Evolutionary conservation across 2,329 filamentous ascomycete genomes (phyloP).

Genomic region (Xylaria sp.): DNA sequence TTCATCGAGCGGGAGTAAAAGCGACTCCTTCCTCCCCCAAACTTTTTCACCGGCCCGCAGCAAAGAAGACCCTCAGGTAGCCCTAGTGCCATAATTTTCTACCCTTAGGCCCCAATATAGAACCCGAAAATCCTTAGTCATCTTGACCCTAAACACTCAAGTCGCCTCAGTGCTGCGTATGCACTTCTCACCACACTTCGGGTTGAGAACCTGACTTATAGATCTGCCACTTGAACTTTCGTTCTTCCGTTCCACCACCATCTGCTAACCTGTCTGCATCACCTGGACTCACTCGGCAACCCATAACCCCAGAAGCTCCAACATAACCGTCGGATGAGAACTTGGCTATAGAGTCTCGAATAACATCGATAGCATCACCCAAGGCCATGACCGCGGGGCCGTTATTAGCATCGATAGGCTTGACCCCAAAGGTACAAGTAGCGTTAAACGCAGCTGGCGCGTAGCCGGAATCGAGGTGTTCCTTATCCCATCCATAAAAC

Average conservation of each 20-base stretch:
- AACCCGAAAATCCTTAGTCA: background rate
- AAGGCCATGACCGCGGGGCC: background rate
- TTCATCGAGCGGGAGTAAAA: too few relatives aligned
- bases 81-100: background rate
- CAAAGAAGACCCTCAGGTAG: background rate
- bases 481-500: background rate
- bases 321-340: background rate
- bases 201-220: background rate
- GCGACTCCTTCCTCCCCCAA: too few relatives aligned
- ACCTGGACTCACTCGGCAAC: background rate
- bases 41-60: background rate
- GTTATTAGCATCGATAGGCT: background rate
- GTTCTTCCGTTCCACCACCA: background rate
- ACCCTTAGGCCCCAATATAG: background rate
- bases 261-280: background rate
- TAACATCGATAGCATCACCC: background rate
- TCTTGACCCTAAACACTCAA: background rate
- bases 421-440: background rate
- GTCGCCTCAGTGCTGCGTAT: background rate
- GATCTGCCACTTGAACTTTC: background rate
- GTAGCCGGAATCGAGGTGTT: background rate
- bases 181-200: background rate
- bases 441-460: fast-evolving
- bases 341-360: background rate
- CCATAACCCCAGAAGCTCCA: background rate